These are phyloP conservation scores for Tricharina praecox DNA, from an alignment of 495 filamentous ascomycete species.

Conservation along the genomic window DNA sequence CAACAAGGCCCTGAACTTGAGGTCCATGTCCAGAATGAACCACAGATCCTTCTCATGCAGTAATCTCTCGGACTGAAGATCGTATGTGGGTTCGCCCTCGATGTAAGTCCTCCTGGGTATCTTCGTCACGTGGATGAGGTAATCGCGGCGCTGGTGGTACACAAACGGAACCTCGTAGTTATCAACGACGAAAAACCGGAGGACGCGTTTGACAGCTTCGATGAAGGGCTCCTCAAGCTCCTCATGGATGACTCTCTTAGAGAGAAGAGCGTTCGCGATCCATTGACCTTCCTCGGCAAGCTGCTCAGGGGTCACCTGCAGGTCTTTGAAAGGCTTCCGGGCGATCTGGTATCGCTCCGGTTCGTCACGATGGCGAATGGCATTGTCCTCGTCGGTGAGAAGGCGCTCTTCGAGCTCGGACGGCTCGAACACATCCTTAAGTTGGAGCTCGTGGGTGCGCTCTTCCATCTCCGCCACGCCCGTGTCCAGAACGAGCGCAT, in stretches of 20 bases:
- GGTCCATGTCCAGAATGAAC: conserved; percentile 82
- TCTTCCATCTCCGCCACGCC: conserved; percentile 55
- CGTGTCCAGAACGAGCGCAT: conserved; percentile 73
- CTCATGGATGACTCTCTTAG: conserved; percentile 48
- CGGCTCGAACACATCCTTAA: conserved; percentile 96
- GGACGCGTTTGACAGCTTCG: conserved; percentile 73
- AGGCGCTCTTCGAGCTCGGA: conserved; percentile 83
- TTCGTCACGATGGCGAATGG: conserved; percentile 68
- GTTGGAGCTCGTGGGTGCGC: conserved; percentile 58
- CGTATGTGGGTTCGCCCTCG: conserved; percentile 51
- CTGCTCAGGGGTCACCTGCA: conserved; percentile 39
- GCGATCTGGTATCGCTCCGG: conserved; percentile 90
- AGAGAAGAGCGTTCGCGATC: conserved; percentile 76
- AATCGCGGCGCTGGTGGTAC: conserved; percentile 94
- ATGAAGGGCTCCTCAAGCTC: conserved; percentile 69
- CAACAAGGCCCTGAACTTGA: conserved; percentile 77
- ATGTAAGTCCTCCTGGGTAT: conserved; percentile 37
- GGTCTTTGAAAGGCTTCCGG: conserved; percentile 65
- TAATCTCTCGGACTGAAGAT: conserved; percentile 66
- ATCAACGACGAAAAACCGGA: conserved; percentile 84
- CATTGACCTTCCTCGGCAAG: conserved; percentile 80
- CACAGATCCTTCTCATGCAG: conserved; percentile 85
- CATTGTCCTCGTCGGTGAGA: conserved; percentile 86
- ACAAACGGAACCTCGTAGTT: conserved; percentile 92
- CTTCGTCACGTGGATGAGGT: conserved; percentile 81